These are phyloP conservation scores for Starmera pachycereana DNA, from an alignment of 805 yeast genomes.

Conservation along the genomic window DNA sequence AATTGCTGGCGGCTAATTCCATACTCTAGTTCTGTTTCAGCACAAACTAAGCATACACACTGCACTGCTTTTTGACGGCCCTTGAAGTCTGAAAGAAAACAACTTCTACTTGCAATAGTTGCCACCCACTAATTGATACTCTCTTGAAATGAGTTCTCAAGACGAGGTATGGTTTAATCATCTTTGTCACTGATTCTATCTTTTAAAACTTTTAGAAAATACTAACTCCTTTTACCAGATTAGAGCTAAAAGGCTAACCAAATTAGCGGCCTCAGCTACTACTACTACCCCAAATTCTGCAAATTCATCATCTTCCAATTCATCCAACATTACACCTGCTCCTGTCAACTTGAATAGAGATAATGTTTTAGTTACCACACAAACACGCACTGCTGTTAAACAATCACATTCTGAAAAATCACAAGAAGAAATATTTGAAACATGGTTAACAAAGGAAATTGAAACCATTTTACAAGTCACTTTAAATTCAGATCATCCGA, in stretches of 20 bases:
- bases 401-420: background rate
- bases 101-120: too few species aligned
- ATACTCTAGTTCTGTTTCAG: too few species aligned
- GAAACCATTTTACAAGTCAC: conserved; percentile 13
- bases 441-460: conserved; percentile 6
- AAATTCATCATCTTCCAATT: background rate
- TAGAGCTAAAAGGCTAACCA: conserved; percentile 26
- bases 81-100: too few species aligned
- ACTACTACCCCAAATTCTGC: background rate
- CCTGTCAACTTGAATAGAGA: background rate
- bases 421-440: background rate
- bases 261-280: conserved; percentile 2
- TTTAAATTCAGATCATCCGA: conserved; percentile 8
- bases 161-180: too few species aligned
- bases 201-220: too few species aligned
- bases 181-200: too few species aligned
- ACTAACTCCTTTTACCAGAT: conserved; percentile 11
- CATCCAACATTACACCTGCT: background rate
- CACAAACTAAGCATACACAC: too few species aligned
- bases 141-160: background rate
- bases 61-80: too few species aligned
- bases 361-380: background rate
- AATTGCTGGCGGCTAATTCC: too few species aligned
- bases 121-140: too few species aligned
- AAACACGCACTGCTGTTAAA: background rate